Evolutionary conservation across 768 basidiomycete genomes (phyloP), one percentile per base, ranked within the genome.

Genomic region (Pholiota molesta): DNA sequence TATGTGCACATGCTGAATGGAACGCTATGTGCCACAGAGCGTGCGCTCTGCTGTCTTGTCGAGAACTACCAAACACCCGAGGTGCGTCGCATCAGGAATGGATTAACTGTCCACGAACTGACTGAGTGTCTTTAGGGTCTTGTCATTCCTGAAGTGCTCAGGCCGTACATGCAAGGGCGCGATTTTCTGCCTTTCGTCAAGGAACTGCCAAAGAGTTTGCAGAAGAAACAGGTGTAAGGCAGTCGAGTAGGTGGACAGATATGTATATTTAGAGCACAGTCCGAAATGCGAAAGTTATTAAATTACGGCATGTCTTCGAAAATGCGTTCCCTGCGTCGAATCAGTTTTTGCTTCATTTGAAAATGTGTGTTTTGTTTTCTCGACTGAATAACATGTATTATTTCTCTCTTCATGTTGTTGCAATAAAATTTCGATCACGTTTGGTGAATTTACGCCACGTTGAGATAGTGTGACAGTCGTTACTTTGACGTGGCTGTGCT

Each of bases 1-100:
- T 99, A 98, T 76, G 96, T 97, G 5, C 97, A 99, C 81, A 99
- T 99, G 97, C 79, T 99, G 71, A 99, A 99, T 74, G 97, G 95
- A 37, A 99, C 97, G 3, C 83, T 99, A 49, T 97, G 95, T 68
- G 97, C 97, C 1, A 99, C 97, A 1, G 94, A 97, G 77, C 92
- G 97, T 40, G 94, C 97, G 1, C 80, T 99, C 19, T 99, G 97
- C 77, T 99, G 97, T 75, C 69, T 99, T 60, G 96, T 95, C n/a
- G 97, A 99, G 79, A 99, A 99, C 76, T 95, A 97, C 73, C 97
- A 99, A 78, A 98, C 95, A 0, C 83, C 91, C 0, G 95, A 97
- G 54, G 96, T 97, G 69, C 60, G 89, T 80, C 16, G 9, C 35
- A 62, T 53, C 37, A 37, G 14, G 10, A 19, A 56, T 10, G 28